These are phyloP conservation scores for Colletotrichum kahawae DNA, from an alignment of 2,329 filamentous ascomycete species.

Conservation along the genomic window DNA sequence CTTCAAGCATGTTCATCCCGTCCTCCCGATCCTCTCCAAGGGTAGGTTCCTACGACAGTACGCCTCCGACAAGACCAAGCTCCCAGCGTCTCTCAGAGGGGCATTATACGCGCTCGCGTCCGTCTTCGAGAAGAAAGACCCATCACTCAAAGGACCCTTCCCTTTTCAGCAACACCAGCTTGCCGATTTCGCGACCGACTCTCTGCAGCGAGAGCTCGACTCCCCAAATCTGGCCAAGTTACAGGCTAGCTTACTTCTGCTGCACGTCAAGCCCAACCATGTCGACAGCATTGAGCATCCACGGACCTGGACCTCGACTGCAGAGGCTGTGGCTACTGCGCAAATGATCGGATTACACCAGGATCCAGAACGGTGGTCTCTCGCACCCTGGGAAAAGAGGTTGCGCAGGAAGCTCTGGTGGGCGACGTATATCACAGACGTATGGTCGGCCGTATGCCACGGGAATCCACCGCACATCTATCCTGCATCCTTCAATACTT, in stretches of 20 bases:
- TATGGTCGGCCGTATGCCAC: constrained; percentile 51
- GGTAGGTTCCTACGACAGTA: constrained; percentile 46
- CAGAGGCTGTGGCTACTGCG: constrained; percentile 47
- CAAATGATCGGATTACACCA: constrained; percentile 52
- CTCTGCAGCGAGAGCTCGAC: constrained; percentile 49
- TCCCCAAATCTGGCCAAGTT: constrained; percentile 50
- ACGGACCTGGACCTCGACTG: constrained; percentile 46
- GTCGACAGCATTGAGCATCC: constrained; percentile 53
- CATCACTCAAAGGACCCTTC: constrained; percentile 30
- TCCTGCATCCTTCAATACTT: constrained; percentile 43
- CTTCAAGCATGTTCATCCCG: constrained; percentile 50
- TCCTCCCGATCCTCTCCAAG: constrained; percentile 49
- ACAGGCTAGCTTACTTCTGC: constrained; percentile 50
- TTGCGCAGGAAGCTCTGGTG: constrained; percentile 52
- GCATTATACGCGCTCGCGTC: constrained; percentile 49
- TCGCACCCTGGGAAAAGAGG: constrained; percentile 46
- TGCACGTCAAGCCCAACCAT: constrained; percentile 49
- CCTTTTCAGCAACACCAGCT: constrained; percentile 45
- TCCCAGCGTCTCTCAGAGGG: constrained; percentile 50
- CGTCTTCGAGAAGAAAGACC: constrained; percentile 45
- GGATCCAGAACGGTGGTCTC: constrained; percentile 45
- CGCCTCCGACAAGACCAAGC: constrained; percentile 36
- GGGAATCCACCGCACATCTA: constrained; percentile 52
- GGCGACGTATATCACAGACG: constrained; percentile 45
- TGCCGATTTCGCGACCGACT: constrained; percentile 46